Conservation (phyloP, 768 basidiomycete species). For the Russula lepida region DNA sequence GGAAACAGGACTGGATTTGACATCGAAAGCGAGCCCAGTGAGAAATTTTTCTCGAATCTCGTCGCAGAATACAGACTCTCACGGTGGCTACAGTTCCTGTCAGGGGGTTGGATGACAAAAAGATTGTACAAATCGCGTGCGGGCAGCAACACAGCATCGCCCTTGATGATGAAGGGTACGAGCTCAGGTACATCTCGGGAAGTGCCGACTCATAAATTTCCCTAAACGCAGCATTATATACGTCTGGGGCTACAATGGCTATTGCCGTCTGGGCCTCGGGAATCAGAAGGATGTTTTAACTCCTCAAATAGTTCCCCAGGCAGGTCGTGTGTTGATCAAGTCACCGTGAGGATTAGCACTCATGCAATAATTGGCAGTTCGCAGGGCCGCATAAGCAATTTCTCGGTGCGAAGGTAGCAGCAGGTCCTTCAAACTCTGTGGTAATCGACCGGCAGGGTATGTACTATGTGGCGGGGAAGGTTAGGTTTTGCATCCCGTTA, state of each 20-base stretch:
- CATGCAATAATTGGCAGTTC: constrained; percentile 42
- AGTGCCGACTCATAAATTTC: background rate
- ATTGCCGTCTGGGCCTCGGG: constrained; percentile 84
- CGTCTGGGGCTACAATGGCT: constrained; percentile 86
- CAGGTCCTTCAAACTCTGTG: constrained; percentile 79
- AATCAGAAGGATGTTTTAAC: constrained; percentile 74
- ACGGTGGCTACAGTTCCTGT: constrained; percentile 47
- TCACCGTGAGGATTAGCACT: background rate
- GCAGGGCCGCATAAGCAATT: constrained; percentile 58
- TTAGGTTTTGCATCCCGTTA: constrained; percentile 21
- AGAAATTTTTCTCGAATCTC: constrained; percentile 17
- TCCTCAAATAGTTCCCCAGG: constrained; percentile 80
- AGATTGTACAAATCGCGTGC: constrained; percentile 72
- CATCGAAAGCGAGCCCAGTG: constrained; percentile 62
- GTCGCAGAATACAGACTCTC: constrained; percentile 15
- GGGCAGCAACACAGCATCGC: constrained; percentile 86
- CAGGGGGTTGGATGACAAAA: constrained; percentile 66
- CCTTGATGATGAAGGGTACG: constrained; percentile 66
- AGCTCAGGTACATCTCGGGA: background rate
- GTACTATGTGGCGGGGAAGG: constrained; percentile 84
- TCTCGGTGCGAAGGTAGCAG: constrained; percentile 54
- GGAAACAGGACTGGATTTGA: constrained; percentile 82
- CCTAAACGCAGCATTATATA: constrained; percentile 52
- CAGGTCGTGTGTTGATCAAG: constrained; percentile 24
- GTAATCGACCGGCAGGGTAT: constrained; percentile 80